Evolutionary conservation across 768 basidiomycete genomes (phyloP), one percentile per base, ranked within the genome.

Genomic region (Phlebiopsis flavidoalba): DNA sequence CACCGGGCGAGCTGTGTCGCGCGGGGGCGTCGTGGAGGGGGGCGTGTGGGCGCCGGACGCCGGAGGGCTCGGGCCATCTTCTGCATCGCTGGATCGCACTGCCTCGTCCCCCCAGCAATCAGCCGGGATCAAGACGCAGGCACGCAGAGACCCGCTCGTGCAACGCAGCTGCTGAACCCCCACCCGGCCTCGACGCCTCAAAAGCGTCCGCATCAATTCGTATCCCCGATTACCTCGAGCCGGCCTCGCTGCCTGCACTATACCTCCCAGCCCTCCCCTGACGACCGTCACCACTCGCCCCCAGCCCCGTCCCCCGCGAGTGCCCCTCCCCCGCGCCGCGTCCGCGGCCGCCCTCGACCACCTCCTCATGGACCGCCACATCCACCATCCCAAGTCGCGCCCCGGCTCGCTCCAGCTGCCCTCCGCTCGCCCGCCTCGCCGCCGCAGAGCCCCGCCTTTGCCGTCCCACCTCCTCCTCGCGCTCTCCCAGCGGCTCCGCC

Each of bases 401-500:
- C 58, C 67, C 12, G 63, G 55, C 17, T 65, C 68, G 31, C 59
- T 69, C 19, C 70, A 71, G 59, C 65, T 69, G 37, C 70, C 70
- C 21, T 71, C n/a, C 70, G 43, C 70, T n/a, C 70, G 33, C 70
- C 70, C 22, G 66, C 67, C 33, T 71, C 70, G 7, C 70, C 70
- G 0, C 63, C 63, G 2, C 47, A 36, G 45, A 47, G 53, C 31
- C n/a, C 31, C 54, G 6, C 51, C 31, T n/a, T n/a, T n/a, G 26
- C 8, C 35, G 21, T 22, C 31, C 14, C 56, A 47, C 10, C 7
- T n/a, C 2, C 5, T 31, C 46, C 33, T 37, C 49, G 24, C 17
- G n/a, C 8, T 60, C 8, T 60, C 59, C 4, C 53, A 50, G n/a
- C 51, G 37, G 5, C 1, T 33, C 31, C 52, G 33, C 14, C 5